Evolutionary conservation across 2,329 filamentous ascomycete genomes (phyloP).

Genomic region (Colletotrichum spaethianum): DNA sequence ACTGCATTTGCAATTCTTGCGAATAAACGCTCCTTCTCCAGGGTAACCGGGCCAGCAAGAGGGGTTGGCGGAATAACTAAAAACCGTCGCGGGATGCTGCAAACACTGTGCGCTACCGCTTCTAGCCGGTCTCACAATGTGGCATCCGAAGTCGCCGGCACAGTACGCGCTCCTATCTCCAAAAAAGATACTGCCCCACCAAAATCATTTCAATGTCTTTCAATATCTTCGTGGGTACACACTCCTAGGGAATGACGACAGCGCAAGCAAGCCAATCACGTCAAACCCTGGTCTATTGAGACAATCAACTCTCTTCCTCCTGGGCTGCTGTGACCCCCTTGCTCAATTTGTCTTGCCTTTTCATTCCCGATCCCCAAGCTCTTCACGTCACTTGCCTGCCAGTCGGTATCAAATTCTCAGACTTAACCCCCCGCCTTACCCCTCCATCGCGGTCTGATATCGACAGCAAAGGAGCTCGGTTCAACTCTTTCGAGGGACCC

Average conservation of each 20-base stretch:
- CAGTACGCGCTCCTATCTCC: constrained; percentile 21
- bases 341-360: constrained; percentile 1
- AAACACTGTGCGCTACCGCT: constrained; percentile 31
- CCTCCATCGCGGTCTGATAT: constrained; percentile 31
- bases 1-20: not conserved
- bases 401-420: constrained; percentile 21
- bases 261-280: constrained; percentile 36
- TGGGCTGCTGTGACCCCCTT: constrained; percentile 11
- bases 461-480: constrained; percentile 1
- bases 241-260: constrained; percentile 37
- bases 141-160: constrained; percentile 32
- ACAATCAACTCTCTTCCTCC: not conserved
- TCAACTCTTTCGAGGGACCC: not conserved
- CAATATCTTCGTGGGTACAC: constrained; percentile 37
- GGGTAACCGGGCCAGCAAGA: not conserved
- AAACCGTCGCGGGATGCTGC: not conserved
- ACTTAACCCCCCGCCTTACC: constrained; percentile 26
- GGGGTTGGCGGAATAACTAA: constrained; percentile 33
- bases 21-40: constrained; percentile 1
- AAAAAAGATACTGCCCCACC: constrained; percentile 33
- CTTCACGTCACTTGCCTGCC: constrained; percentile 14
- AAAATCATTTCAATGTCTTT: constrained; percentile 34
- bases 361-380: constrained; percentile 3
- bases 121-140: constrained; percentile 8
- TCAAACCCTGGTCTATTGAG: constrained; percentile 6